A percentile compares a stretch with the other conserved stretches of the same genome.
Evolutionary conservation across 176 grass and related monocot genomes (phyloP).

Genomic region (Phoenix roebelenii): DNA sequence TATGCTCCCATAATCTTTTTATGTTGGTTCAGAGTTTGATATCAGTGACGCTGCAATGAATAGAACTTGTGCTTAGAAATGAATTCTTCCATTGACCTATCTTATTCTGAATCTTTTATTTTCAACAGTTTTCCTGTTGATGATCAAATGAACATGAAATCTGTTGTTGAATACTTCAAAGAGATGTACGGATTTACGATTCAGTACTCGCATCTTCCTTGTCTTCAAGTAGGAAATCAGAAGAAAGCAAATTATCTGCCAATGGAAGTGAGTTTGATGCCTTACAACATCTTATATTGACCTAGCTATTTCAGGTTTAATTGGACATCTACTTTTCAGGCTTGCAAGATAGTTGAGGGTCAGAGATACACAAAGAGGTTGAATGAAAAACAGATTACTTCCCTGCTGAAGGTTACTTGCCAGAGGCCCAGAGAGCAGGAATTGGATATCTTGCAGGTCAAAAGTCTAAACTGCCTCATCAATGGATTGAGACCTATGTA

Average conservation of each 20-base stretch:
- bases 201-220: constrained; percentile 81
- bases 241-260: constrained; percentile 98
- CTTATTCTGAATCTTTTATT: background rate
- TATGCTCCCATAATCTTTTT: too few species aligned
- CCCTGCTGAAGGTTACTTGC: constrained; percentile 91
- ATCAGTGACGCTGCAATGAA: too few species aligned
- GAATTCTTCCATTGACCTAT: too few species aligned
- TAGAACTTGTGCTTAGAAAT: too few species aligned
- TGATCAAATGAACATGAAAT: constrained; percentile 99
- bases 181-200: constrained; percentile 99
- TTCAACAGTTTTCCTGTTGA: constrained; percentile 77
- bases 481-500: too few species aligned
- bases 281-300: background rate
- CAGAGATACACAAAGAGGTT: constrained; percentile 98
- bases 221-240: constrained; percentile 97
- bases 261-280: constrained; percentile 60
- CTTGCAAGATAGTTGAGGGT: constrained; percentile 96
- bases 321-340: constrained; percentile 27
- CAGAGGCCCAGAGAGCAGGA: constrained; percentile 95
- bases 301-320: background rate
- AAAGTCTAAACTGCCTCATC: background rate
- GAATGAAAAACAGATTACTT: constrained; percentile 99
- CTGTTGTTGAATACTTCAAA: constrained; percentile 95
- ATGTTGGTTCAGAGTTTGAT: too few species aligned
- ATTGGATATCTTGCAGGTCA: constrained; percentile 92